phyloP scores from a whole-genome alignment of 495 filamentous ascomycete species.

The Aspergillus campestris region DNA sequence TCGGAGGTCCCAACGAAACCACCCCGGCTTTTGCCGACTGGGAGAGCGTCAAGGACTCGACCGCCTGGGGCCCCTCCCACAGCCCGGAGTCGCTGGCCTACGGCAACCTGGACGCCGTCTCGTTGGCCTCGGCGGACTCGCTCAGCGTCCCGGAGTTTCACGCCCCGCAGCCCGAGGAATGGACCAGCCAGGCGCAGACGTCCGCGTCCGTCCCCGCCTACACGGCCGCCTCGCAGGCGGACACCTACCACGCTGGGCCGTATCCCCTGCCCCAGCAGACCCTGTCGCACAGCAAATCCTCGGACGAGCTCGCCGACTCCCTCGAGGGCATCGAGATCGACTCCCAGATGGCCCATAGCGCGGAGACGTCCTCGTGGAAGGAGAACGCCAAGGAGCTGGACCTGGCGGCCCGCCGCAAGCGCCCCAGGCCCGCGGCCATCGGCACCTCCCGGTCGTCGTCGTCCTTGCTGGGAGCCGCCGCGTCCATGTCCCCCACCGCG shows the following conservation, averaged over 20 bases:
- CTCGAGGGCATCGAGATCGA: constrained; percentile 36
- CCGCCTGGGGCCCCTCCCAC: constrained; percentile 3
- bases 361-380: constrained; percentile 26
- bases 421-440: constrained; percentile 46
- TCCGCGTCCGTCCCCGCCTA: constrained; percentile 16
- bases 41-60: constrained; percentile 23
- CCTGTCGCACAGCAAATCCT: constrained; percentile 31
- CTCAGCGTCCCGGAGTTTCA: constrained; percentile 13
- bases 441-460: constrained; percentile 34
- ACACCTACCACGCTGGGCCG: constrained; percentile 24
- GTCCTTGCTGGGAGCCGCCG: constrained; percentile 25
- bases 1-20: constrained; percentile 8
- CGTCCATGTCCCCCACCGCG: constrained; percentile 34
- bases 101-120: constrained; percentile 22
- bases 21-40: constrained; percentile 26
- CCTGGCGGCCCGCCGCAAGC: constrained; percentile 45
- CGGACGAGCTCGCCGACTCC: constrained; percentile 30
- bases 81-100: too few relatives aligned
- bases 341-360: constrained; percentile 19
- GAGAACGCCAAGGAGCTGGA: constrained; percentile 40
- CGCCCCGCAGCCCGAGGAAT: constrained; percentile 18
- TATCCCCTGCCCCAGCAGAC: constrained; percentile 30
- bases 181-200: constrained; percentile 18
- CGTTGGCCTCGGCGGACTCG: constrained; percentile 23
- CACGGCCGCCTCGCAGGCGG: constrained; percentile 17